Percentiles rank a stretch among this genome's conserved stretches.
phyloP scores from a whole-genome alignment of 306 rosid genomes.

The peach (Prunus persica) region Prunus_persica_NCBIv2 NC_034009.1:37506001-37506500 shows the following conservation, averaged over 20 bases:
- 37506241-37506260: slow-evolving; percentile 18
- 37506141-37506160: slow-evolving; percentile 53
- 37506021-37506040: slow-evolving; percentile 14
- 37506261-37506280: slow-evolving; percentile 31
- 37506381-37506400: neutral
- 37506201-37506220: slow-evolving; percentile 47
- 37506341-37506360: neutral
- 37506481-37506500: slow-evolving; percentile 5
- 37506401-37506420: neutral
- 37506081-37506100: slow-evolving; percentile 87
- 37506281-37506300: slow-evolving; percentile 54
- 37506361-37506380: neutral
- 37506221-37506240: slow-evolving; percentile 24
- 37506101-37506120: slow-evolving; percentile 69
- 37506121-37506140: slow-evolving; percentile 57
- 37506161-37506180: slow-evolving; percentile 43
- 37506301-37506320: neutral
- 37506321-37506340: neutral
- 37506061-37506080: slow-evolving; percentile 77
- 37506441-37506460: slow-evolving; percentile 1
- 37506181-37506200: slow-evolving; percentile 42
- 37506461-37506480: neutral
- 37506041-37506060: slow-evolving; percentile 50
- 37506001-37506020: slow-evolving; percentile 17
- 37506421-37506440: neutral